Evolutionary conservation across 768 basidiomycete genomes (phyloP).

Genomic region (Stropharia rugosoannulata): DNA sequence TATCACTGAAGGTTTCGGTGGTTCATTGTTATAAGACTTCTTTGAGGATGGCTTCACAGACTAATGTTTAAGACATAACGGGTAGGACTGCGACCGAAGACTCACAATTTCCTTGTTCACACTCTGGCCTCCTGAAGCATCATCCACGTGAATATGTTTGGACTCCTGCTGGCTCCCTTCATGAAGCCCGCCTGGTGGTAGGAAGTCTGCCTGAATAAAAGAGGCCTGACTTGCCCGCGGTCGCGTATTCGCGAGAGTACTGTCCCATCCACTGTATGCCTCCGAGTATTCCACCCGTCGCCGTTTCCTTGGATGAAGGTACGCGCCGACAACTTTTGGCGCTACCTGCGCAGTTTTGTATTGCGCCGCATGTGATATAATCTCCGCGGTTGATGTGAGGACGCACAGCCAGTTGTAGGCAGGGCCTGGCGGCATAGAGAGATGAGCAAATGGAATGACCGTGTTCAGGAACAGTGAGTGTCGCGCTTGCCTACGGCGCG

Average conservation of each 20-base stretch:
- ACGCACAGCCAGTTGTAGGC: constrained; percentile 75
- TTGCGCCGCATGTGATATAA: constrained; percentile 61
- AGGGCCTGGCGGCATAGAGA: constrained; percentile 64
- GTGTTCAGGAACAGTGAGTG: no score
- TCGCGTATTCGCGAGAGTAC: background rate
- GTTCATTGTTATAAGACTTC: no score
- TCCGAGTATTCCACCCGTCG: constrained; percentile 13
- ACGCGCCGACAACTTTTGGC: constrained; percentile 17
- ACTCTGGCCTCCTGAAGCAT: no score
- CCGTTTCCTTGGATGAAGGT: constrained; percentile 16
- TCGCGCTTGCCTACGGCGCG: no score
- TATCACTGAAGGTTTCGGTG: no score
- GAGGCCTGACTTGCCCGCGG: background rate
- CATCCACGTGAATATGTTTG: no score
- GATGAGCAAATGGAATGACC: background rate
- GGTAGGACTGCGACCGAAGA: no score
- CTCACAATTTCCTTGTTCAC: no score
- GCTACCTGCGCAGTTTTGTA: constrained; percentile 48
- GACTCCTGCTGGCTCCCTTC: background rate
- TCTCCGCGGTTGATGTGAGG: constrained; percentile 55
- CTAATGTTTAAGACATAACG: no score
- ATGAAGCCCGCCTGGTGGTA: background rate
- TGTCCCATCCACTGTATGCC: background rate
- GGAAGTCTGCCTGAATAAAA: no score
- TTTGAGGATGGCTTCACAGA: no score